Percentiles rank a stretch among this genome's conserved stretches.
These are phyloP conservation scores for Pseudohalonectria lignicola DNA, from an alignment of 2,329 filamentous ascomycete species.

Conservation along the genomic window DNA sequence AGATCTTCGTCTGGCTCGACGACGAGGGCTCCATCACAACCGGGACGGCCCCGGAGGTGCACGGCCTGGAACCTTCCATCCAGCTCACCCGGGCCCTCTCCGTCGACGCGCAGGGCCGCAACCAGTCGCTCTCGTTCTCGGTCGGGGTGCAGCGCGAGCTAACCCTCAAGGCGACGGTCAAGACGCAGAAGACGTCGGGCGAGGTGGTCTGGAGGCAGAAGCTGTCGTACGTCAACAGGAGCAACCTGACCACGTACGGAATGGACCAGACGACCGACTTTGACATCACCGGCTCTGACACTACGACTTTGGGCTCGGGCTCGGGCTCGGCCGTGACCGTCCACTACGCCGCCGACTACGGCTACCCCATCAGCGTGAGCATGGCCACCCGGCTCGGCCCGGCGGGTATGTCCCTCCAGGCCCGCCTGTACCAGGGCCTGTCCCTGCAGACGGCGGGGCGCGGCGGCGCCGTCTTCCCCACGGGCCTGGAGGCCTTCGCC, in stretches of 20 bases:
- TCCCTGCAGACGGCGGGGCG: constrained; percentile 19
- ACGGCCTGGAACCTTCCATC: constrained; percentile 20
- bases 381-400: constrained; percentile 32
- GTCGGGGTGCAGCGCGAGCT: constrained; percentile 45
- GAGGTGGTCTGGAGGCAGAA: constrained; percentile 43
- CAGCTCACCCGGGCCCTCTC: constrained; percentile 34
- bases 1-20: constrained; percentile 70
- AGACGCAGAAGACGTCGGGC: constrained; percentile 27
- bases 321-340: constrained; percentile 1
- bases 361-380: constrained; percentile 51
- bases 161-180: constrained; percentile 38
- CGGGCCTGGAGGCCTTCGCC: constrained; percentile 46
- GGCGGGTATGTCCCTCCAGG: constrained; percentile 29
- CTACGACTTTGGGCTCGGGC: constrained; percentile 5
- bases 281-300: constrained; percentile 17
- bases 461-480: constrained; percentile 40
- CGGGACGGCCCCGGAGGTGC: constrained; percentile 13
- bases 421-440: constrained; percentile 28
- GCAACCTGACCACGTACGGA: constrained; percentile 27
- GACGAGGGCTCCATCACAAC: constrained; percentile 37
- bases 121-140: constrained; percentile 48
- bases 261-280: constrained; percentile 29
- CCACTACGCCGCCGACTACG: constrained; percentile 29
- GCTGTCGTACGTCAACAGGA: constrained; percentile 40
- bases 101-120: constrained; percentile 36